Conservation (phyloP, 2,329 filamentous ascomycete genomes). For the Zopfia rhizophila region DNA sequence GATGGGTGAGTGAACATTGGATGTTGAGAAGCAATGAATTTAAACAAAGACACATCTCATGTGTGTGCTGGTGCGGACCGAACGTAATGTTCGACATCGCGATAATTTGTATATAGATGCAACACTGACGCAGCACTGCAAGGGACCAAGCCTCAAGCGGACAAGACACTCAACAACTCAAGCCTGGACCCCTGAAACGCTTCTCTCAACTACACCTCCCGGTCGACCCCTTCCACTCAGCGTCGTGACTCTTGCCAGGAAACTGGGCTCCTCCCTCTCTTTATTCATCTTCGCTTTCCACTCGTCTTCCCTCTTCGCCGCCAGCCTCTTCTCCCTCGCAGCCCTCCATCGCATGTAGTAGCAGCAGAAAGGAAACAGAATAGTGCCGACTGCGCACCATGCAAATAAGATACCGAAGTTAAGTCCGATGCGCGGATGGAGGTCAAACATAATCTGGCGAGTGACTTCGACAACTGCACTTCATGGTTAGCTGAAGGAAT, state of each 20-base stretch:
- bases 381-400: conserved; percentile 65
- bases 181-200: no score
- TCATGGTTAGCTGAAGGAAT: background rate
- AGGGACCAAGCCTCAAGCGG: no score
- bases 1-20: no score
- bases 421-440: conserved; percentile 66
- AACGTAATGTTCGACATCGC: no score
- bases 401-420: conserved; percentile 70
- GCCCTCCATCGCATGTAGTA: conserved; percentile 56
- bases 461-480: conserved; percentile 67
- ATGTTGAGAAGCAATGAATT: no score
- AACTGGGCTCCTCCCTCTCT: conserved; percentile 35
- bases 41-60: no score
- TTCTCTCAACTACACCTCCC: no score
- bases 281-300: conserved; percentile 44
- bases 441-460: conserved; percentile 69
- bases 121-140: no score
- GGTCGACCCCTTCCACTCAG: no score
- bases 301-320: conserved; percentile 32
- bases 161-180: no score
- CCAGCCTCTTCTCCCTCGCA: conserved; percentile 30
- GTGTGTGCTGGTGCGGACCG: no score
- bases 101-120: no score
- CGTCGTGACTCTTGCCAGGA: conserved; percentile 40
- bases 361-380: conserved; percentile 62